Conservation (phyloP, 768 basidiomycete species). For the Mycena olivaceomarginata region DNA sequence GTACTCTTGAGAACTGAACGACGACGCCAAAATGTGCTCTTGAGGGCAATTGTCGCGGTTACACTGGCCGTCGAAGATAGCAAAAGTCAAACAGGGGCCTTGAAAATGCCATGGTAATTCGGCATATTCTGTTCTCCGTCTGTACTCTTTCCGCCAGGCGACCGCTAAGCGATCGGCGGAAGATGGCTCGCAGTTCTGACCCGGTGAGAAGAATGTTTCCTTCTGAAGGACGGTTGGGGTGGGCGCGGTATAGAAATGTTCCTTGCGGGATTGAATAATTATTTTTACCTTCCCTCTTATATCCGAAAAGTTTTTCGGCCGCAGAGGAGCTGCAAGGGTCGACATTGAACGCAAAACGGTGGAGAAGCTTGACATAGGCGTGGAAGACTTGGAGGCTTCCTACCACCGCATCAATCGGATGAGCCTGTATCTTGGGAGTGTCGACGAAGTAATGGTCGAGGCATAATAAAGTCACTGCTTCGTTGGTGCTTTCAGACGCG, state of each 20-base stretch:
- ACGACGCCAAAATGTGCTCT: constrained; percentile 15
- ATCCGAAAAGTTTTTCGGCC: constrained; percentile 33
- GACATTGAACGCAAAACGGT: constrained; percentile 16
- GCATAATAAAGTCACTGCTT: constrained; percentile 61
- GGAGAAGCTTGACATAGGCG: constrained; percentile 53
- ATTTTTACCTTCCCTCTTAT: constrained; percentile 19
- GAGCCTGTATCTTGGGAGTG: constrained; percentile 49
- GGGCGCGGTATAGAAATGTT: constrained; percentile 27
- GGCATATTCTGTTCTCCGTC: constrained; percentile 57
- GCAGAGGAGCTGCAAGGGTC: constrained; percentile 35
- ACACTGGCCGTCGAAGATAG: constrained; percentile 24
- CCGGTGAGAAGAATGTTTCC: constrained; percentile 36
- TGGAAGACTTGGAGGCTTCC: constrained; percentile 57
- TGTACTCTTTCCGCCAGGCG: constrained; percentile 53
- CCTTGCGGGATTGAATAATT: constrained; percentile 36
- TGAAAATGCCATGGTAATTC: constrained; percentile 51
- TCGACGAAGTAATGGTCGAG: constrained; percentile 62
- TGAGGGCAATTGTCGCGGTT: constrained; percentile 28
- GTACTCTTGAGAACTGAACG: constrained; percentile 15
- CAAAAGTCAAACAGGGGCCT: constrained; percentile 28
- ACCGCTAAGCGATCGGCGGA: constrained; percentile 50
- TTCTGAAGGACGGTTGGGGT: not conserved
- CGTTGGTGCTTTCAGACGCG: constrained; percentile 52
- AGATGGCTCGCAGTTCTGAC: constrained; percentile 45
- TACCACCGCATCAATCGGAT: constrained; percentile 50